phyloP scores from a whole-genome alignment of 345 rosid species.

The Eucalyptus grandis region DNA sequence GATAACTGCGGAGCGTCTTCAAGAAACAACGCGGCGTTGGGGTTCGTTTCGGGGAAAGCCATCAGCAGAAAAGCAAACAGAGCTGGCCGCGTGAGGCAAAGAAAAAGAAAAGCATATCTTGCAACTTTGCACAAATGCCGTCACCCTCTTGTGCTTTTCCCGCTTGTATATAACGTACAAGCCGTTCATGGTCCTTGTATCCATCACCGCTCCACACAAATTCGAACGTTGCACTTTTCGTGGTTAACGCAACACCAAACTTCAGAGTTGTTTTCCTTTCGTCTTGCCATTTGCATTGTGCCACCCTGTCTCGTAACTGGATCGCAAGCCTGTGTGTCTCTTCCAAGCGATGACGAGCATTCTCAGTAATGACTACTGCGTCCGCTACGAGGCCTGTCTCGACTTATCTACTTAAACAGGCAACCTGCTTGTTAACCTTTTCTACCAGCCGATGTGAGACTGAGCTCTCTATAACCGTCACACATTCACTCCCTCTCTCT shows the following conservation, averaged over 20 bases:
- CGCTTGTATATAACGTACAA: not conserved
- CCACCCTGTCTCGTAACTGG: not conserved
- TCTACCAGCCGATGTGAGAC: too few species aligned
- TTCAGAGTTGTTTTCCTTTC: not conserved
- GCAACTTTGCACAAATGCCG: too few species aligned
- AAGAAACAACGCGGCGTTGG: too few species aligned
- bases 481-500: too few species aligned
- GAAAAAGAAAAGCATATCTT: too few species aligned
- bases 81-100: not conserved
- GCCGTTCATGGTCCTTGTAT: not conserved
- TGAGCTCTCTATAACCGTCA: too few species aligned
- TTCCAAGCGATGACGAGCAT: not conserved
- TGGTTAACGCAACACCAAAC: not conserved
- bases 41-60: not conserved
- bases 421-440: too few species aligned
- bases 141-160: too few species aligned
- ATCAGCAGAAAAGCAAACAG: not conserved
- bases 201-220: not conserved
- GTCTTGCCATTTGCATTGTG: not conserved
- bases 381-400: slow-evolving; percentile 1
- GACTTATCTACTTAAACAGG: not conserved
- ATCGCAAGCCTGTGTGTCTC: not conserved
- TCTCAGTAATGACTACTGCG: not conserved
- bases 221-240: not conserved
- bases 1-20: not conserved